Evolutionary conservation across 495 filamentous ascomycete genomes (phyloP).

Genomic region (Hypoxylon perforatum): DNA sequence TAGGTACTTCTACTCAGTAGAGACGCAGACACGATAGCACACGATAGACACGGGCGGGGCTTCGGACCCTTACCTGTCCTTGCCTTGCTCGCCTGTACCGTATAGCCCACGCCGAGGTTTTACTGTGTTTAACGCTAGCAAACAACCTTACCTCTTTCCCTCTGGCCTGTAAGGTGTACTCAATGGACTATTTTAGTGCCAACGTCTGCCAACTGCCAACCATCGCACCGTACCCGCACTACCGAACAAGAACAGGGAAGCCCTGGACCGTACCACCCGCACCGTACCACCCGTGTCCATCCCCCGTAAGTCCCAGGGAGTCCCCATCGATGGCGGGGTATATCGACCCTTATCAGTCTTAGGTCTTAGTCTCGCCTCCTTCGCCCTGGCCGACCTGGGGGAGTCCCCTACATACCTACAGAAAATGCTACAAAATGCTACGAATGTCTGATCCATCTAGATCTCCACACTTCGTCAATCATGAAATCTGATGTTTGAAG

Average conservation of each 20-base stretch:
- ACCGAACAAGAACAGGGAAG: neutral
- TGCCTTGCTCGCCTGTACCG: neutral
- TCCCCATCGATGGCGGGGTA: slow-evolving; percentile 39
- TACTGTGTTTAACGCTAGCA: neutral
- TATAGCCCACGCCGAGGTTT: neutral
- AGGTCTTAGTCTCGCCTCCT: neutral
- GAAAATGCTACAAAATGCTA: no score
- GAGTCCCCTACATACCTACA: slow-evolving; percentile 17
- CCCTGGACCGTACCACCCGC: neutral
- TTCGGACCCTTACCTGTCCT: neutral
- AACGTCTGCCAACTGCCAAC: neutral
- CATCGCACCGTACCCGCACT: neutral
- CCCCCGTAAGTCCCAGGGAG: no score
- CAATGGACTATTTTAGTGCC: no score
- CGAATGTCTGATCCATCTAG: slow-evolving; percentile 22
- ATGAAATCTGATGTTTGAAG: slow-evolving; percentile 40
- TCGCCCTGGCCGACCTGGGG: neutral
- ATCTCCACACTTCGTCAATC: slow-evolving; percentile 29
- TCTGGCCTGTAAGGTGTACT: no score
- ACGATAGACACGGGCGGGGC: neutral
- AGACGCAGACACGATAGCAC: slow-evolving; percentile 2
- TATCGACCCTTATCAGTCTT: slow-evolving; percentile 39
- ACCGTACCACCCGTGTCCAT: slow-evolving; percentile 22
- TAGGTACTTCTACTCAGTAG: slow-evolving; percentile 19
- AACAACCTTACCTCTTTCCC: neutral